Conservation (phyloP, 176 grass and related monocot genomes). For the Triticum urartu region DNA sequence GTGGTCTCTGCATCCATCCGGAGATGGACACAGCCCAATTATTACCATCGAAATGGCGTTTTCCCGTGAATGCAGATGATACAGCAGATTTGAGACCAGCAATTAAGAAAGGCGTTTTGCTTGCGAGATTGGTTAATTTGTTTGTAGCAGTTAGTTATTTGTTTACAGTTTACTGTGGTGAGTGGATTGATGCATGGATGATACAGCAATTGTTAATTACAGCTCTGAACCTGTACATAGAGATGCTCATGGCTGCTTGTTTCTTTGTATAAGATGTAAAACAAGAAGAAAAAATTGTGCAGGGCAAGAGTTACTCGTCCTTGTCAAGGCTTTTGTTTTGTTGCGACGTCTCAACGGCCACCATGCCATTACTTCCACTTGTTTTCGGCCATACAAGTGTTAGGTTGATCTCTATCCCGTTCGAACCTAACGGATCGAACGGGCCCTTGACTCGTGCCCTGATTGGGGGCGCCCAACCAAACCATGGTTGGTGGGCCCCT, state of each 20-base stretch:
- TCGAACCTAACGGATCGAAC: too few species aligned
- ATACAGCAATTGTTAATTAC: neutral
- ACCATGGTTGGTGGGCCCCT: too few species aligned
- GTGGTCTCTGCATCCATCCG: neutral
- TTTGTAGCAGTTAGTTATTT: neutral
- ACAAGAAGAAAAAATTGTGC: neutral
- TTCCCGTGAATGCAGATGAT: neutral
- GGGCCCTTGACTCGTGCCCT: too few species aligned
- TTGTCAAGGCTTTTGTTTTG: too few species aligned
- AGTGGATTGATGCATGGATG: neutral
- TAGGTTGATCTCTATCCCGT: too few species aligned
- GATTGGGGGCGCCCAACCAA: too few species aligned
- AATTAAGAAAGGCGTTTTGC: neutral
- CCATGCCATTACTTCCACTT: too few species aligned
- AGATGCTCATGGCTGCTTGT: neutral
- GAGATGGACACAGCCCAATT: neutral
- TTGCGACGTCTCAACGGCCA: too few species aligned
- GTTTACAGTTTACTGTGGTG: neutral
- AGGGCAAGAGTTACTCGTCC: too few species aligned
- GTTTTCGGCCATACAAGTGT: too few species aligned
- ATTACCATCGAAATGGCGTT: neutral
- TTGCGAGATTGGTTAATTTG: neutral
- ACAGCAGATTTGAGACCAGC: neutral
- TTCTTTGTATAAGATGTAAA: neutral
- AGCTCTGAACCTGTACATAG: conserved; percentile 8